A percentile compares a stretch with the other conserved stretches of the same genome.
Conservation (phyloP, 73 alveolate species). For the Paramecium bursaria region DNA sequence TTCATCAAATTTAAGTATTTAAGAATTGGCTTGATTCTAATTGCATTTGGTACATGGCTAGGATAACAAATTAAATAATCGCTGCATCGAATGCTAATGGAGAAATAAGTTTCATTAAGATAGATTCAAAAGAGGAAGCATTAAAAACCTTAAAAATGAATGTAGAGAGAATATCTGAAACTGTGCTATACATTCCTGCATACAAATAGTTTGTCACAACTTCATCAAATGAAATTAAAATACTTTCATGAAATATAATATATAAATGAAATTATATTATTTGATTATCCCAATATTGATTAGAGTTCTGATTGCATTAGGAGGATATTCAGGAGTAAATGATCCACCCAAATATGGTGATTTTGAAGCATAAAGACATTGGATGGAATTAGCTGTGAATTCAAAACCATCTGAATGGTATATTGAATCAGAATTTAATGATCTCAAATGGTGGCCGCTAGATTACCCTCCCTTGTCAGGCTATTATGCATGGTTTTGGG, state of each 20-base stretch:
- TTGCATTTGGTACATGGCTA: not conserved
- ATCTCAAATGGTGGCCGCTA: slow-evolving; percentile 91
- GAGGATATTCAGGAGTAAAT: not conserved
- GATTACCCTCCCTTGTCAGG: slow-evolving; percentile 99
- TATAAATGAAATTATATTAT: too few species aligned
- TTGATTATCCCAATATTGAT: not conserved
- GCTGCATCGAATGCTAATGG: not conserved
- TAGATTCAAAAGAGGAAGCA: not conserved
- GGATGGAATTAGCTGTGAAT: slow-evolving; percentile 83
- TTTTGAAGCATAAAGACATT: slow-evolving; percentile 86
- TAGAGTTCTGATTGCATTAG: not conserved
- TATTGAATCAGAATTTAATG: slow-evolving; percentile 63
- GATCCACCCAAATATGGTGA: slow-evolving; percentile 75
- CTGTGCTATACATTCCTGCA: too few species aligned
- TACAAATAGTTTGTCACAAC: too few species aligned
- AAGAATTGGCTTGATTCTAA: slow-evolving; percentile 31
- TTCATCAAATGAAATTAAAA: too few species aligned
- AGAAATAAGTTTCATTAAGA: not conserved
- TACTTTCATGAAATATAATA: too few species aligned
- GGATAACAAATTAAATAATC: not conserved
- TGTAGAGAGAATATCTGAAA: too few species aligned
- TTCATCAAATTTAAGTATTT: slow-evolving; percentile 1
- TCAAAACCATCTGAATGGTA: slow-evolving; percentile 76
- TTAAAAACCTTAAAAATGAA: too few species aligned
- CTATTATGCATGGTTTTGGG: slow-evolving; percentile 86